phyloP scores from a whole-genome alignment of 2,329 filamentous ascomycete species.

The Colletotrichum lupini region DNA sequence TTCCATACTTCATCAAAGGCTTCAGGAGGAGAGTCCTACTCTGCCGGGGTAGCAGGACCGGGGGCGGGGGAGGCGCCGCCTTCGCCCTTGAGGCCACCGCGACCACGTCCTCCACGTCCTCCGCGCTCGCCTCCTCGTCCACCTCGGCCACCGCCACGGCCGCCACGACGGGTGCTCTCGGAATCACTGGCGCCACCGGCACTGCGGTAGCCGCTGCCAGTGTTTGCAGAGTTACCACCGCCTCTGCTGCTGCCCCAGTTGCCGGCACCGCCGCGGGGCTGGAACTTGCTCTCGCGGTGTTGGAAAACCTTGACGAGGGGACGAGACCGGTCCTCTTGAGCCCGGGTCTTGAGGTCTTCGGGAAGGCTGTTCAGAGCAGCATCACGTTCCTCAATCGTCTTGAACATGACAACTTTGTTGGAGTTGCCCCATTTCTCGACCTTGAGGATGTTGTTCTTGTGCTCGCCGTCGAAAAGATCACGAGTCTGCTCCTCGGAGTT shows the following conservation, averaged over 20 bases:
- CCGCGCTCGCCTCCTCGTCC: conserved; percentile 67
- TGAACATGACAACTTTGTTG: conserved; percentile 90
- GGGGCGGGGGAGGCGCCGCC: conserved; percentile 64
- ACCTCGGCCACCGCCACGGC: conserved; percentile 66
- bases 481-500: conserved; percentile 85
- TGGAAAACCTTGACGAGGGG: conserved; percentile 87
- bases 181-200: conserved; percentile 81
- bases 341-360: conserved; percentile 79
- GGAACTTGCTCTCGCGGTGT: conserved; percentile 70
- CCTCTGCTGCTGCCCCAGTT: conserved; percentile 75
- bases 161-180: conserved; percentile 66
- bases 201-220: conserved; percentile 83
- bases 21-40: conserved; percentile 35
- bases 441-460: conserved; percentile 82
- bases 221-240: conserved; percentile 64
- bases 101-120: conserved; percentile 62
- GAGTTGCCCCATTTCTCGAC: conserved; percentile 82
- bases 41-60: conserved; percentile 61
- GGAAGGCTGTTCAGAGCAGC: conserved; percentile 80
- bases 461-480: conserved; percentile 84
- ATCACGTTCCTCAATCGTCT: conserved; percentile 82
- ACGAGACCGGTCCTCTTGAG: conserved; percentile 78
- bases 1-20: conserved; percentile 23
- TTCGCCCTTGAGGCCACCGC: conserved; percentile 69
- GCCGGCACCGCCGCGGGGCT: conserved; percentile 72